Conservation (phyloP, 1,284 basidiomycete species). For the Bjerkandera adusta region DNA sequence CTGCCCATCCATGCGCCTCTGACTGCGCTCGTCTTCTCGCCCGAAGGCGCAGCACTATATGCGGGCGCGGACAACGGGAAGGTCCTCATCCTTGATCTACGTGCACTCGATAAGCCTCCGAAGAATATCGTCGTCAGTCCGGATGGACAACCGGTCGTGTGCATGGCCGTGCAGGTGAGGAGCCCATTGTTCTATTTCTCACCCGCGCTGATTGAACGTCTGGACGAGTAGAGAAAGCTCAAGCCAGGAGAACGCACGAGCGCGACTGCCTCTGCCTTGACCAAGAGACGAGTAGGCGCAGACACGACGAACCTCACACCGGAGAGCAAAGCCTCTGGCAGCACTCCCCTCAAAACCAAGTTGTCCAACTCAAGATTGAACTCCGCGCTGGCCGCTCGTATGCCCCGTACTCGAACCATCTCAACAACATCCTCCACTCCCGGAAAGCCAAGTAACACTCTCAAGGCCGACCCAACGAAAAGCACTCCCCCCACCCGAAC, state of each 20-base stretch:
- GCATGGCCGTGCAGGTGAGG: constrained; percentile 56
- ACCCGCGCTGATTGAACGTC: background rate
- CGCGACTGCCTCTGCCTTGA: constrained; percentile 10
- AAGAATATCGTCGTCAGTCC: constrained; percentile 50
- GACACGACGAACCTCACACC: constrained; percentile 18
- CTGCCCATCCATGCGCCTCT: constrained; percentile 49
- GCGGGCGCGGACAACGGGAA: constrained; percentile 62
- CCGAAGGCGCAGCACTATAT: constrained; percentile 64
- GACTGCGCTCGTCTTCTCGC: constrained; percentile 60
- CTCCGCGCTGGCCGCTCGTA: constrained; percentile 3
- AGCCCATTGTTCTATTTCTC: too few relatives aligned
- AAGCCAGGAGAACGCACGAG: constrained; percentile 21
- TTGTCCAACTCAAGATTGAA: background rate
- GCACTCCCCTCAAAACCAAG: background rate
- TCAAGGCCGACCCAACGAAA: constrained; percentile 1
- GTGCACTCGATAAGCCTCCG: constrained; percentile 59
- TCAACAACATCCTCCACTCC: constrained; percentile 5
- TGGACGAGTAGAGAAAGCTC: constrained; percentile 25
- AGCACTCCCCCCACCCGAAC: constrained; percentile 2
- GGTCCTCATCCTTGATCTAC: constrained; percentile 58
- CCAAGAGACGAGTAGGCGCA: constrained; percentile 26
- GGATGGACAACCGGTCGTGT: constrained; percentile 42
- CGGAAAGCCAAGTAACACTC: background rate
- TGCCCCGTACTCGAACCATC: constrained; percentile 12
- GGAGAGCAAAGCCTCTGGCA: background rate